Percentiles rank a stretch among this genome's conserved stretches.
These are phyloP conservation scores for Cyphellophora europaea DNA, from an alignment of 2,329 filamentous ascomycete species.

Conservation along the genomic window DNA sequence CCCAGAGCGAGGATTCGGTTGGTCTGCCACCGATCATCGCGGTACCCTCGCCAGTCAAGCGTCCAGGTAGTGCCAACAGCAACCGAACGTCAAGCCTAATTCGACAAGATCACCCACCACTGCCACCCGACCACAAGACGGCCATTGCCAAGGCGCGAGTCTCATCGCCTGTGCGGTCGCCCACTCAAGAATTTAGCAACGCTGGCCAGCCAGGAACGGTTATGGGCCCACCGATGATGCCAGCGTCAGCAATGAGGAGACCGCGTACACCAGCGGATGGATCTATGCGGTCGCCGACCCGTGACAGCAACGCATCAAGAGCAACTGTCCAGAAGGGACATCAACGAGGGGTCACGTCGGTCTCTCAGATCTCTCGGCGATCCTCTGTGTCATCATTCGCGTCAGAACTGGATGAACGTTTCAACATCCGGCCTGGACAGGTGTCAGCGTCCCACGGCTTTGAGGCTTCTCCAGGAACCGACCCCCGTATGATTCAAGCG, in stretches of 20 bases:
- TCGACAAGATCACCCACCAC: conserved; percentile 49
- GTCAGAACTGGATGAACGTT: conserved; percentile 84
- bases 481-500: conserved; percentile 97
- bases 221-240: conserved; percentile 80
- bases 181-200: not conserved
- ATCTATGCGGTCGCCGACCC: conserved; percentile 34
- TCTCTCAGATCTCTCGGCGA: conserved; percentile 48
- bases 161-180: conserved; percentile 24
- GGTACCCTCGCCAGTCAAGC: conserved; percentile 29
- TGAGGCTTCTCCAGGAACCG: conserved; percentile 60
- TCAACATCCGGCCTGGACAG: conserved; percentile 60
- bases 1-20: not conserved
- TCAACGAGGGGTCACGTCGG: conserved; percentile 23
- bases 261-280: conserved; percentile 54
- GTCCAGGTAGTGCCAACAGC: conserved; percentile 68
- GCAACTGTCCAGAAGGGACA: conserved; percentile 18
- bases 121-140: conserved; percentile 75
- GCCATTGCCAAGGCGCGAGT: conserved; percentile 71
- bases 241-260: conserved; percentile 63
- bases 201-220: conserved; percentile 15
- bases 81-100: conserved; percentile 40
- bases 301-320: conserved; percentile 52
- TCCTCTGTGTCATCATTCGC: conserved; percentile 93
- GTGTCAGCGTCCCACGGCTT: conserved; percentile 51
- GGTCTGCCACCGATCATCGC: not conserved